Percentiles rank a stretch among this genome's conserved stretches.
phyloP scores from a whole-genome alignment of 768 basidiomycete species.

The Phaeolepiota aurea region DNA sequence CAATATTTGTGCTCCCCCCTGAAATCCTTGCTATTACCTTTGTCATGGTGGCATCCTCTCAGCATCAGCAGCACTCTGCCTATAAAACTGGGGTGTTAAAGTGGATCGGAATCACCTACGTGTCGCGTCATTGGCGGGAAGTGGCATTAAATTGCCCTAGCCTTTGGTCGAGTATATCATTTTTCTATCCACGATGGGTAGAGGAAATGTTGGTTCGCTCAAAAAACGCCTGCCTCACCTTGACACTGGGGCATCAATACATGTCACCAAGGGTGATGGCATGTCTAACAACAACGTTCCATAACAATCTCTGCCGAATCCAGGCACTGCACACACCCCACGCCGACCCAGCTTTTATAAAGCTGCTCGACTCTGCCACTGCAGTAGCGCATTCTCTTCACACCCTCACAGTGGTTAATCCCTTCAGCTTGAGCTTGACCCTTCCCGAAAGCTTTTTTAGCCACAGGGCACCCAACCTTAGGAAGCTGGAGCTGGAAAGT shows the following conservation, averaged over 20 bases:
- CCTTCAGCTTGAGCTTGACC: too few species aligned
- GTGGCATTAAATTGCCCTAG: constrained; percentile 30
- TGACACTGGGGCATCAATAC: constrained; percentile 17
- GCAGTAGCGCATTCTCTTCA: not conserved
- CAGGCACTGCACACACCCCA: not conserved
- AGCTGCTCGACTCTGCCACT: not conserved
- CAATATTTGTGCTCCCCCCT: constrained; percentile 30
- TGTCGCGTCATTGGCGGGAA: constrained; percentile 34
- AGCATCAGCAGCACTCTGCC: too few species aligned
- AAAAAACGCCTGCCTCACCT: constrained; percentile 25
- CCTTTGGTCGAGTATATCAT: constrained; percentile 31
- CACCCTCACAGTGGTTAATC: not conserved
- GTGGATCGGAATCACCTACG: constrained; percentile 31
- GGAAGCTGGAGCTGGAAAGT: not conserved
- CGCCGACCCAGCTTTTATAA: not conserved
- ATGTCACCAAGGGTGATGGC: constrained; percentile 19
- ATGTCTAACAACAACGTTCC: not conserved
- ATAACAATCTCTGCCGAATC: not conserved
- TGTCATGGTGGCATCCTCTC: constrained; percentile 5
- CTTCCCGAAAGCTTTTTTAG: not conserved
- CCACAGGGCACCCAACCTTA: not conserved
- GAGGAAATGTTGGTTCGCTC: constrained; percentile 37
- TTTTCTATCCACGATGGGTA: constrained; percentile 24
- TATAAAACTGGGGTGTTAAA: too few species aligned
- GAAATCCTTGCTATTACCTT: constrained; percentile 34